Percentiles rank a stretch among this genome's conserved stretches.
Evolutionary conservation across 2,329 filamentous ascomycete genomes (phyloP).

Genomic region (Ophiocordyceps sinensis): DNA sequence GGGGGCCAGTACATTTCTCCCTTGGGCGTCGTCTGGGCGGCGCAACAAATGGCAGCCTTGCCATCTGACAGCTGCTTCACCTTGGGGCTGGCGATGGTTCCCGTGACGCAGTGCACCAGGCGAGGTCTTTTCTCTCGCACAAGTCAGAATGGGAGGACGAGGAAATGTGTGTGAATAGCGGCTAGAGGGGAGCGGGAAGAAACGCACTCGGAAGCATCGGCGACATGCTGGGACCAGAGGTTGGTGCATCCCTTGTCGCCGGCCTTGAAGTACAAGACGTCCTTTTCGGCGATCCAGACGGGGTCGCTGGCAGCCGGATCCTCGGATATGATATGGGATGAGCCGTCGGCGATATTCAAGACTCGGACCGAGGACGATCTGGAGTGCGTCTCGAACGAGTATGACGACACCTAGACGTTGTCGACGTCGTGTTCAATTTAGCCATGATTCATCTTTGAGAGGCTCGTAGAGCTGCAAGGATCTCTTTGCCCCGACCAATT

Average conservation of each 20-base stretch:
- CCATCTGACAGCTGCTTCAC: conserved; percentile 32
- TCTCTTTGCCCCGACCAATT: neutral
- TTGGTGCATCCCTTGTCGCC: conserved; percentile 31
- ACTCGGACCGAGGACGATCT: conserved; percentile 55
- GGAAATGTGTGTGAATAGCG: neutral
- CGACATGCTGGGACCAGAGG: conserved; percentile 26
- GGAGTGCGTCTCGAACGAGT: conserved; percentile 64
- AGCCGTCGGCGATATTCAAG: conserved; percentile 52
- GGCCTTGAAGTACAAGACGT: conserved; percentile 40
- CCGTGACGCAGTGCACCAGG: conserved; percentile 34
- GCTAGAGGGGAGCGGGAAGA: neutral
- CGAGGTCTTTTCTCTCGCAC: conserved; percentile 18
- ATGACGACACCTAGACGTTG: conserved; percentile 44
- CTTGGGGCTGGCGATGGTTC: conserved; percentile 44
- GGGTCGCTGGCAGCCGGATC: conserved; percentile 54
- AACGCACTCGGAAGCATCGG: conserved; percentile 22
- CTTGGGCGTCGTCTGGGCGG: conserved; percentile 50
- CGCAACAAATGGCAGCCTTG: conserved; percentile 40
- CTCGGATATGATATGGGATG: conserved; percentile 50
- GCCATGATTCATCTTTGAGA: no score
- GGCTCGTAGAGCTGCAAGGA: no score
- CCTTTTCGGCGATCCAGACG: conserved; percentile 59
- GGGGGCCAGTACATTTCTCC: conserved; percentile 57
- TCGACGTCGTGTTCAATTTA: no score
- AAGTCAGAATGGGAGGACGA: neutral